These are phyloP conservation scores for Clonostachys rhizophaga DNA, from an alignment of 2,329 filamentous ascomycete species.

Conservation along the genomic window DNA sequence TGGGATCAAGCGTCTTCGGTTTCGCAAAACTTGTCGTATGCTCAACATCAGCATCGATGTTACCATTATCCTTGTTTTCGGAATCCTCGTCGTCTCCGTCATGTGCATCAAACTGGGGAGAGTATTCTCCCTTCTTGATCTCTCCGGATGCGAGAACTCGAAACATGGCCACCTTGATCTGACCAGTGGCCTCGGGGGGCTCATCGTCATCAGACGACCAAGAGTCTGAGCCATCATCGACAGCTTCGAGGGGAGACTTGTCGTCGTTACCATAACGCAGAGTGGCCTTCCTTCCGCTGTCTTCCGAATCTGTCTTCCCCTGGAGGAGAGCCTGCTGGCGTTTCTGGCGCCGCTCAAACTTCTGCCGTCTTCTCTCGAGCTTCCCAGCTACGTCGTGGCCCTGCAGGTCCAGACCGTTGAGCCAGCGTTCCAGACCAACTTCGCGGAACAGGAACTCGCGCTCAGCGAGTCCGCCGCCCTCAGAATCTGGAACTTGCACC, in stretches of 20 bases:
- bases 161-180: constrained; percentile 98
- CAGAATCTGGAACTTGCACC: constrained; percentile 88
- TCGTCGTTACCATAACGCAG: constrained; percentile 78
- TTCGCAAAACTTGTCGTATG: constrained; percentile 98
- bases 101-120: constrained; percentile 93
- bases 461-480: constrained; percentile 92
- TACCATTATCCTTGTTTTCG: constrained; percentile 44
- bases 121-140: constrained; percentile 97
- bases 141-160: constrained; percentile 92
- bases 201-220: constrained; percentile 76
- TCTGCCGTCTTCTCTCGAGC: constrained; percentile 82
- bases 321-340: constrained; percentile 49
- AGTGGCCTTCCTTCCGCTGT: constrained; percentile 42
- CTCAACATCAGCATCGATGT: constrained; percentile 76
- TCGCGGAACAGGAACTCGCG: constrained; percentile 96
- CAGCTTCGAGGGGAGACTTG: constrained; percentile 66
- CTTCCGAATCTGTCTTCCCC: constrained; percentile 21
- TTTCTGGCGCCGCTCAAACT: constrained; percentile 65
- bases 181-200: constrained; percentile 87
- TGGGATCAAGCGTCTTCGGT: constrained; percentile 91
- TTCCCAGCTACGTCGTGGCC: constrained; percentile 87
- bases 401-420: constrained; percentile 93
- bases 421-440: constrained; percentile 91
- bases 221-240: constrained; percentile 66
- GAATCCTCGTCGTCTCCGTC: constrained; percentile 80